Base-by-base conservation (phyloP, 2,329 filamentous ascomycete species). In the Alternaria angustiovoidea region DNA sequence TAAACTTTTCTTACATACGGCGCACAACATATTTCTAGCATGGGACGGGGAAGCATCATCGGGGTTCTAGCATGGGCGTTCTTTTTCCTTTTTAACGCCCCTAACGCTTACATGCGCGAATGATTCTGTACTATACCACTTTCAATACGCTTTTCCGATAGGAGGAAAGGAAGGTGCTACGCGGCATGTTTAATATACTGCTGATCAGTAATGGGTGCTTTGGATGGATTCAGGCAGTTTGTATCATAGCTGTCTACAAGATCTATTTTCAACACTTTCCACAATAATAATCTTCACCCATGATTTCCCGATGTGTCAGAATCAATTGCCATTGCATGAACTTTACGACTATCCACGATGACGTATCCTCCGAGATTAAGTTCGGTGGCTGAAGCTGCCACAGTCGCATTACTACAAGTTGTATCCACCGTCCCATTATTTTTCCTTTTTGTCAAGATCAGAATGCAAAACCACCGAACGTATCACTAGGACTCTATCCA, bases 51-150 rank as follows among this genome's bases (percentile, higher is more conserved):
- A 52, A 38, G 42, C 60, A 63, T 60, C 24, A 42, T 57, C 52
- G 51, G 36, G 55, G 54, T 54, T 32, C 26, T 28, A 39, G 34
- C 38, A 41, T 28, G 38, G 36, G 34, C 9, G 39, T 34, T 52
- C 44, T 52, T 38, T 18, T 38, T 7, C 44, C 43, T 32, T 53
- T 52, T 30, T 60, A 49, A 57, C 43, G 60, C 61, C 60, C 57
- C 43, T 55, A 24, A 63, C 56, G 63, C 57, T 57, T 62, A 57
- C 44, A 64, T 47, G 57, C 57, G 56, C 61, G 54, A 51, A 63
- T 54, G 61, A 65, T 62, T 62, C 36, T 65, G 63, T 65, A 65
- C 54, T 59, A 65, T 65, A 65, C 61, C 60, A 65, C 47, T 56
- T 63, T 55, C 39, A 42, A 62, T 49, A 58, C 43, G 46, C 26